Base-by-base conservation (phyloP, 2,329 filamentous ascomycete genomes). In the Xylaria sp. region DNA sequence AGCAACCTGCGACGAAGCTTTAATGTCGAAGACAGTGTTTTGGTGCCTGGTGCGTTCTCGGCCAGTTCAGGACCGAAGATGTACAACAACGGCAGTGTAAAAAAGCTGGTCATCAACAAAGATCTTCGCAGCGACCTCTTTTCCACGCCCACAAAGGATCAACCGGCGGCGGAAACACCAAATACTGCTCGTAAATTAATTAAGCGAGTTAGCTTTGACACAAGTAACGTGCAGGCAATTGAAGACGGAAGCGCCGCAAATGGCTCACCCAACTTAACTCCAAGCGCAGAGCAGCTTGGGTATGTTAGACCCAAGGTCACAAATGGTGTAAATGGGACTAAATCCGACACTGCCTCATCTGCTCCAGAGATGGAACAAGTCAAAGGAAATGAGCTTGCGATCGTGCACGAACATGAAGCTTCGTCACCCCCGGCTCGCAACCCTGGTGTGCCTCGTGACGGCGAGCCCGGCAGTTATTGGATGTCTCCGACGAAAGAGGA, bases 141-240 rank as follows among this genome's bases (percentile, higher is more conserved):
- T 77, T 86, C 85, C 2, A 88, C 88, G 1, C 88, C 88, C 0
- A 85, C 82, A 63, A 89, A 86, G 76, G 84, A 86, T 42, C 86
- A 83, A 74, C 75, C 80, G 17, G 70, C 76, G 1, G 74, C 78
- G 23, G 85, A 85, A 15, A 74, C 80, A 51, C 66, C 79, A 56
- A 80, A 85, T 70, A 78, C 83, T 70, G 77, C 81, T 38, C 83
- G 86, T 61, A 90, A 90, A 75, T 81, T 92, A 48, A 90, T 91
- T 72, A 97, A 97, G 84, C 90, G 92, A 62, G 96, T 99, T 61
- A 97, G 94, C 82, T 99, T 98, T 75, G 94, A 97, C 77, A 89
- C 90, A 4, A 87, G 86, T 75, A 86, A 84, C 38, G 80, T 84
- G 28, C 84, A 84, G 71, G 78, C 81, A 10, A 78, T 81, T 38